Evolutionary conservation across 129 eudicot species (phyloP).

Genomic region (Pittosporum tobira): DNA sequence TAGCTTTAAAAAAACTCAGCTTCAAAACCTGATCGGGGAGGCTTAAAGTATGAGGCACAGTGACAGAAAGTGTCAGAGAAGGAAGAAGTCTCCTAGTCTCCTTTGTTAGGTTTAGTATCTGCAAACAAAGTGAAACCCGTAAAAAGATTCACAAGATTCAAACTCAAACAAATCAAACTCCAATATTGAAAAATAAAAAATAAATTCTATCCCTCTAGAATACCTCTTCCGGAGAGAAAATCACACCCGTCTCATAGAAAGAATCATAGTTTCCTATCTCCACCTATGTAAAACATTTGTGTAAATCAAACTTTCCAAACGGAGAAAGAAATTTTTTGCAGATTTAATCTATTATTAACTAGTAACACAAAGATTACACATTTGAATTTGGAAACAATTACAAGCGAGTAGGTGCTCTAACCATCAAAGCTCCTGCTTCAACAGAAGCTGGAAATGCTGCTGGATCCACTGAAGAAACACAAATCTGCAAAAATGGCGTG

Average conservation of each 20-base stretch:
- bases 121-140: constrained; percentile 7
- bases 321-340: background rate
- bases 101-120: constrained; percentile 61
- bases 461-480: constrained; percentile 94
- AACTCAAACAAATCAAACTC: too few species aligned
- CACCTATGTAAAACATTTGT: constrained; percentile 39
- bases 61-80: constrained; percentile 58
- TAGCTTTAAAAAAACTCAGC: background rate
- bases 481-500: constrained; percentile 48
- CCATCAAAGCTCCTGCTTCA: constrained; percentile 97
- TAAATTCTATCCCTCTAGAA: background rate
- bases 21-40: constrained; percentile 80
- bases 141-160: too few species aligned
- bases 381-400: background rate
- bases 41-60: constrained; percentile 89
- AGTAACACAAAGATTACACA: background rate
- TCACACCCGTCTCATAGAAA: constrained; percentile 64
- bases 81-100: constrained; percentile 81
- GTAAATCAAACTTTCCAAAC: background rate
- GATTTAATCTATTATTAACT: background rate
- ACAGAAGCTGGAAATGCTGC: constrained; percentile 75
- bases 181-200: background rate
- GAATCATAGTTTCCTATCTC: constrained; percentile 95
- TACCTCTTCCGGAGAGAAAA: constrained; percentile 87
- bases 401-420: constrained; percentile 16